Evolutionary conservation across 1,284 basidiomycete genomes (phyloP).

Genomic region (Cutaneotrichosporon sp.): DNA sequence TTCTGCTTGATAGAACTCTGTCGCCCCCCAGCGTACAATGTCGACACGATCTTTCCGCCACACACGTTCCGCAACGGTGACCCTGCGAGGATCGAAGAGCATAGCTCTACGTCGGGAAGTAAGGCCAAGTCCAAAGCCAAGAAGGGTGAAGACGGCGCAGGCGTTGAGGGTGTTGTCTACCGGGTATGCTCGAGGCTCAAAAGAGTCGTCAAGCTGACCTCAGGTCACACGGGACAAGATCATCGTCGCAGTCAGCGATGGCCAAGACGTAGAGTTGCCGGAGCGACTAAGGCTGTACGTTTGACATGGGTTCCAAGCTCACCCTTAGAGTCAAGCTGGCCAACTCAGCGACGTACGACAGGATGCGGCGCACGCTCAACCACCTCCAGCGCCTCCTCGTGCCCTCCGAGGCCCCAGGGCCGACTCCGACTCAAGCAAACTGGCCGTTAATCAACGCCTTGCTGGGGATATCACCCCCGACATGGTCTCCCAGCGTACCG

Average conservation of each 20-base stretch:
- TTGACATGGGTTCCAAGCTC: background rate
- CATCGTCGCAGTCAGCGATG: constrained; percentile 64
- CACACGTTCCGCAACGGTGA: constrained; percentile 81
- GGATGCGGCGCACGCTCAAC: constrained; percentile 76
- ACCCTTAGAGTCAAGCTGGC: constrained; percentile 68
- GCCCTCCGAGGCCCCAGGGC: constrained; percentile 12
- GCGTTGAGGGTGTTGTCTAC: constrained; percentile 72
- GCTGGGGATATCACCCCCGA: constrained; percentile 55
- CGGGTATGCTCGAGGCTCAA: constrained; percentile 53
- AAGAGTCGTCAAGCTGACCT: background rate
- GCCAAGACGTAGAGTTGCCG: constrained; percentile 70
- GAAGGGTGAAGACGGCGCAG: constrained; percentile 34
- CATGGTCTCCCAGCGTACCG: constrained; percentile 20
- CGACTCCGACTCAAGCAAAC: constrained; percentile 15
- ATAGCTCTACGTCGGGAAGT: constrained; percentile 55
- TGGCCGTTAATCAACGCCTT: constrained; percentile 59
- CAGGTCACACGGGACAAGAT: constrained; percentile 72
- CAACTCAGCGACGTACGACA: constrained; percentile 85
- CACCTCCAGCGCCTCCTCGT: constrained; percentile 55
- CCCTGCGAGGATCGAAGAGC: constrained; percentile 73
- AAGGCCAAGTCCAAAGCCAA: constrained; percentile 52
- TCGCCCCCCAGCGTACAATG: constrained; percentile 72
- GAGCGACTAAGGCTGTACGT: constrained; percentile 66
- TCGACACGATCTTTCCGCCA: constrained; percentile 66
- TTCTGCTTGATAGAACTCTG: constrained; percentile 77